Evolutionary conservation across 1,284 basidiomycete species (phyloP), one percentile per base, ranked within the genome.

Genomic region (Pisolithus thermaeus): DNA sequence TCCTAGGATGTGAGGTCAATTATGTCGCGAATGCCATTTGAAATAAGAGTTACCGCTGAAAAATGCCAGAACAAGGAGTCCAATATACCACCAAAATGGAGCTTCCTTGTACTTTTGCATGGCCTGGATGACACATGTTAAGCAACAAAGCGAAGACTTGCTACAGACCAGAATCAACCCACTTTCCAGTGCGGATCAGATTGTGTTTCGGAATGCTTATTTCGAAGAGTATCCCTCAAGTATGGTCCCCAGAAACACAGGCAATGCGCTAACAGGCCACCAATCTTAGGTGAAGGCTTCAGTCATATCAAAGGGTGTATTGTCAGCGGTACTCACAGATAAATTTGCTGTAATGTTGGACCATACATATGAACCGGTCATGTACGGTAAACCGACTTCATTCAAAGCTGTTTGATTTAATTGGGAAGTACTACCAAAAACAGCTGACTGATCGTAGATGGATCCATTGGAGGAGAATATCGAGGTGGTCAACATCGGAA

Each of bases 401-500:
- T 73, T 67, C 22, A 83, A 68, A 6, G 80, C 80, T 1, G 80
- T 80, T 47, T 76, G 59, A 63, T 84, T 83, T 41, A 84, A 69
- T 40, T 68, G 64, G 62, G 78, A 78, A 18, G 71, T 70, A 9
- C 67, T 45, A 4, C 75, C 80, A 53, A 84, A 80, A 16, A 84
- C 76, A 4, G 74, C 72, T 4, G 69, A 65, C 61, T 84, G 82
- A 46, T 80, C 64, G 58, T 82, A 85, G 14, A 74, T 58, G 0
- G 76, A 73, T 23, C 83, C 82, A 58, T 83, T 76, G 12, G 69
- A 59, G 20, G 74, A 72, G 64, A 84, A 85, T 25, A 85, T 75
- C 0, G 80, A 77, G 0, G 80, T 80, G 0, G 81, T 82, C 27
- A 85, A 69, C 76, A 85, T 83, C 0, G 82, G 83, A 66, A 79